phyloP scores from a whole-genome alignment of 164 flowering plant genomes.

The Macadamia integrifolia region DNA sequence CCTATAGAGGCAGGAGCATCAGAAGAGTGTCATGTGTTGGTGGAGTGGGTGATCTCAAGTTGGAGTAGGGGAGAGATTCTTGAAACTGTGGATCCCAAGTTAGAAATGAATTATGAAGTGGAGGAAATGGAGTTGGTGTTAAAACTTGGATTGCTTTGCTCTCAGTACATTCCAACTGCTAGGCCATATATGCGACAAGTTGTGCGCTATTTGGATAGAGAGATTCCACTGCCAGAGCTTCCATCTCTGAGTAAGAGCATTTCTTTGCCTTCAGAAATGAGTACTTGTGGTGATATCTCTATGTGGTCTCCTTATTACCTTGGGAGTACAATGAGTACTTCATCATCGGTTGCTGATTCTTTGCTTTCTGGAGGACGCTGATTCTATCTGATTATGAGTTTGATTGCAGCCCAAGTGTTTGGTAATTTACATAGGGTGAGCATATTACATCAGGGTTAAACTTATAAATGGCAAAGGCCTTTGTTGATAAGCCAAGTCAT shows the following conservation, averaged over 20 bases:
- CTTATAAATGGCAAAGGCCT: too few species aligned
- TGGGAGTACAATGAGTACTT: background rate
- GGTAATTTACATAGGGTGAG: too few species aligned
- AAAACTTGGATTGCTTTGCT: slow-evolving; percentile 23
- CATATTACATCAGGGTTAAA: too few species aligned
- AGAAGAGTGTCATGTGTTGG: background rate
- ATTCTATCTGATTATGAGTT: too few species aligned
- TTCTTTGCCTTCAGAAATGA: background rate
- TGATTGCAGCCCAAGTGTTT: too few species aligned
- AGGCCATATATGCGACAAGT: slow-evolving; percentile 24
- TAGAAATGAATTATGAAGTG: slow-evolving; percentile 5
- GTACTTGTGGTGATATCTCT: background rate
- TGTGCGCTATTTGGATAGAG: slow-evolving; percentile 13
- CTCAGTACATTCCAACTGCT: slow-evolving; percentile 6
- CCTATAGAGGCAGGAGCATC: background rate
- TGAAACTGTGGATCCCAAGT: slow-evolving; percentile 5
- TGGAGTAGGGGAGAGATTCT: slow-evolving; percentile 2
- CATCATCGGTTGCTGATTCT: background rate
- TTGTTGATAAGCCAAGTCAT: too few species aligned
- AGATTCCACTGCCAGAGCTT: background rate
- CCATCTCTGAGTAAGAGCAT: background rate
- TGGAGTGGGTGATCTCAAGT: background rate
- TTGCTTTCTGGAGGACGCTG: background rate
- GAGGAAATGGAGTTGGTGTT: slow-evolving; percentile 20
- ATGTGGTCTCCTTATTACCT: background rate